phyloP scores from a whole-genome alignment of 805 yeast genomes.

The Jamesozyma lodderae region DNA sequence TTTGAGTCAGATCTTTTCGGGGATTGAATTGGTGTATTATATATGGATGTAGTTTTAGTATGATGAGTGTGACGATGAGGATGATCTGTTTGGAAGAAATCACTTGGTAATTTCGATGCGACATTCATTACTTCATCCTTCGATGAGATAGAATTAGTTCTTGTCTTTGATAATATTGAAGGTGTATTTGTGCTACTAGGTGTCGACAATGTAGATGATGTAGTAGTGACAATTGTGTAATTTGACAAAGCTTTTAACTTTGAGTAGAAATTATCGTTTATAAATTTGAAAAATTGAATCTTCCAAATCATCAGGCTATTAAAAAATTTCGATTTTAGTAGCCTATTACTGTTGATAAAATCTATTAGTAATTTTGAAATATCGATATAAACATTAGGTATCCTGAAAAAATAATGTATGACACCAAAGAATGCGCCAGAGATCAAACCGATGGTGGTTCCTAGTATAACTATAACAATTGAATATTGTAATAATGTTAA shows the following conservation, averaged over 20 bases:
- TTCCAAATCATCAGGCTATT: too few relatives aligned
- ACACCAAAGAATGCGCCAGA: slow-evolving; percentile 17
- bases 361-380: slow-evolving; percentile 1
- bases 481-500: slow-evolving; percentile 19
- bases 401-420: slow-evolving; percentile 14
- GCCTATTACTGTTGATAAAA: too few relatives aligned
- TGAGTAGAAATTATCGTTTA: background rate
- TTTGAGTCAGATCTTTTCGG: too few relatives aligned
- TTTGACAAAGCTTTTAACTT: background rate
- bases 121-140: slow-evolving; percentile 14
- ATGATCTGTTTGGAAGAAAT: slow-evolving; percentile 17
- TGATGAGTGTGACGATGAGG: background rate
- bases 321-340: too few relatives aligned
- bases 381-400: slow-evolving; percentile 20
- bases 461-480: slow-evolving; percentile 16
- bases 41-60: background rate
- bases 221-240: too few relatives aligned
- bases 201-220: background rate
- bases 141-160: slow-evolving; percentile 8
- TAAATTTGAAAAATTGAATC: background rate
- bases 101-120: slow-evolving; percentile 20
- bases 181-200: too few relatives aligned
- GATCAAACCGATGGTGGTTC: slow-evolving; percentile 14
- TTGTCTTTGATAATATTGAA: background rate
- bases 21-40: slow-evolving; percentile 1